A percentile compares a stretch with the other conserved stretches of the same genome.
Conservation (phyloP, 208 protist species). For the Leishmania major region DNA sequence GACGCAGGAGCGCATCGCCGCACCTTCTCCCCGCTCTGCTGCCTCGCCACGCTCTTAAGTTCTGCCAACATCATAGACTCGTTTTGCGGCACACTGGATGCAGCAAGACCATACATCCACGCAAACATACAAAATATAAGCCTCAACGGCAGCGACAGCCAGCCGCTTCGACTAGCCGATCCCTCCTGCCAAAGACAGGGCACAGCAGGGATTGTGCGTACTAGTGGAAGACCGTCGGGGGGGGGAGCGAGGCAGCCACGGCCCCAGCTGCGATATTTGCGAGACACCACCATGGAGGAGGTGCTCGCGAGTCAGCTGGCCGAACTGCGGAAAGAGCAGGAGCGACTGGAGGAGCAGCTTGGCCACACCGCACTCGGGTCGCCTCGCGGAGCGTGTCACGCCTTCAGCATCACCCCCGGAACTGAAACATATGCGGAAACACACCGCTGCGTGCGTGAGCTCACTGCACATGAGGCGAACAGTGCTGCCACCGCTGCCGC, state of each 20-base stretch:
- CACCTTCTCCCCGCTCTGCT: neutral
- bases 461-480: conserved; percentile 3
- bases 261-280: neutral
- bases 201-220: neutral
- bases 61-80: neutral
- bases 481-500: neutral
- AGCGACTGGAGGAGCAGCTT: conserved; percentile 29
- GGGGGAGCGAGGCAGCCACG: neutral
- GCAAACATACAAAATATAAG: conserved; percentile 13
- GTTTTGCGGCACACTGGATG: neutral
- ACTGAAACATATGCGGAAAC: neutral
- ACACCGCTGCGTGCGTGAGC: conserved; percentile 18
- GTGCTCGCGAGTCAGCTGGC: conserved; percentile 27
- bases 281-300: conserved; percentile 25
- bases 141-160: neutral
- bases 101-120: neutral
- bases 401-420: neutral
- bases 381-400: neutral
- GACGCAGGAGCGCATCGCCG: neutral
- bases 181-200: neutral
- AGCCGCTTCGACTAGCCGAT: neutral
- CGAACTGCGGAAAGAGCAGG: conserved; percentile 37
- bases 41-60: neutral
- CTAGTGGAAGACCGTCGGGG: neutral
- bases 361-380: conserved; percentile 19